Base-by-base conservation (phyloP, 345 rosid species). In the Iberis pinnata region DNA sequence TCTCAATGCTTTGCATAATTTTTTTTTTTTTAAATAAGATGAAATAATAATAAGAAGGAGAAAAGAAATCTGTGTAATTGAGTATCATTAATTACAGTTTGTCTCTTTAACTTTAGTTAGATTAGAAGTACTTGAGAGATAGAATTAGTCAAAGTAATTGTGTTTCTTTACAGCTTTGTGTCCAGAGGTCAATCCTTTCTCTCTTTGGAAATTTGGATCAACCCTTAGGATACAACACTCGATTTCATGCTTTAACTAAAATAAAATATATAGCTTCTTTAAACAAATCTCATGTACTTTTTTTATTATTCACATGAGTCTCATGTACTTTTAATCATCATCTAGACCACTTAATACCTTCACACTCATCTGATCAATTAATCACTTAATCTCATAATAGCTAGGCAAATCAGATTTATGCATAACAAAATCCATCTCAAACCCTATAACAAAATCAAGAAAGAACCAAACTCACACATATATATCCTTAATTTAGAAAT, bases 101-200 rank as follows among this genome's bases (percentile, higher is more conserved):
- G 5, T 27, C 1, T 66, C 60, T 66, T 52, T 66, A 58, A 51
- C 64, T 58, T 65, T 66, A 58, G 7, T 10, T 9, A 1, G 9
- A 16, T 26, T 58, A n/a, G 49, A 51, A 50, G 60, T 58, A 58
- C 54, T 59, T 43, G 31, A 44, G 60, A 66, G 35, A 43, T 12
- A n/a, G 60, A 58, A 44, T 54, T 66, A 50, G 46, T 43, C 37
- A 32, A 57, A 65, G 45, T 37, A 50, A 35, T 42, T n/a, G n/a
- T n/a, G n/a, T 49, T 25, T 37, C 27, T 58, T 58, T 58, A 44
- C 64, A 58, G 65, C 60, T 52, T 66, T 58, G 60, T 52, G 38
- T 51, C 70, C 70, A 58, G 27, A 43, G 70, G 70, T 58, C 32
- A 66, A 44, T 37, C 27, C 60, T 58, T 66, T 38, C n/a, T 52